Base-by-base conservation (phyloP, 352 stramenopile species). In the Aphanomyces euteiches region DNA sequence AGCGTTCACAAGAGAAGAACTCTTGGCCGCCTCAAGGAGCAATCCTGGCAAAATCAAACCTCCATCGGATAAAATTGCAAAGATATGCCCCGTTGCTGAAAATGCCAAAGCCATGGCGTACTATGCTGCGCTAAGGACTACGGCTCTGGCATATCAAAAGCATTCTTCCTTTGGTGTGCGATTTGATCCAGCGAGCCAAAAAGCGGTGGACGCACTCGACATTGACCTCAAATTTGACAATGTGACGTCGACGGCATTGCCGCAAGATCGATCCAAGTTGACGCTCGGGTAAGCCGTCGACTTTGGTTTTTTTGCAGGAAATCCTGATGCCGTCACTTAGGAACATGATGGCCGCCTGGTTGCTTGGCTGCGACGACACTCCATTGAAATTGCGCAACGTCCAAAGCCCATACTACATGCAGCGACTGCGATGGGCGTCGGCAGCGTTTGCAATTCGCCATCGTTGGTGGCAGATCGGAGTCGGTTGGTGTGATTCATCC, bases 61-160 rank as follows among this genome's bases (percentile, higher is more conserved):
- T 0, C 81, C 84, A 21, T 80, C 74, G 0, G 72, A 87, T 21
- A 61, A 73, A 37, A 81, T 90, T 67, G 74, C 89, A 0, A 60
- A 69, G 5, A 77, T 73, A 7, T 91, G 82, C 38, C 81, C 84
- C 2, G 61, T 68, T 0, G 84, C 78, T 1, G 66, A 73, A 13
- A 91, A 91, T 58, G 82, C 82, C 4, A 74, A 69, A 34, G 76
- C 79, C 4, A 91, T 91, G 84, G 81, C 84, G 2, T 78, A 84
- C 54, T 91, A 91, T 66, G 81, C 84, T 0, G 84, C 84, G 0
- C 66, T 91, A 15, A 86, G 82, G 50, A 80, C 87, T 21, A 76
- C 82, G 0, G 84, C 82, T 0, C 72, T 83, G 39, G 79, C 80
- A 15, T 91, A 79, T 70, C 79, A 91, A 63, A 81, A 91, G 53